Evolutionary conservation across 2,329 filamentous ascomycete species (phyloP).

Genomic region (Rutstroemia sp.): DNA sequence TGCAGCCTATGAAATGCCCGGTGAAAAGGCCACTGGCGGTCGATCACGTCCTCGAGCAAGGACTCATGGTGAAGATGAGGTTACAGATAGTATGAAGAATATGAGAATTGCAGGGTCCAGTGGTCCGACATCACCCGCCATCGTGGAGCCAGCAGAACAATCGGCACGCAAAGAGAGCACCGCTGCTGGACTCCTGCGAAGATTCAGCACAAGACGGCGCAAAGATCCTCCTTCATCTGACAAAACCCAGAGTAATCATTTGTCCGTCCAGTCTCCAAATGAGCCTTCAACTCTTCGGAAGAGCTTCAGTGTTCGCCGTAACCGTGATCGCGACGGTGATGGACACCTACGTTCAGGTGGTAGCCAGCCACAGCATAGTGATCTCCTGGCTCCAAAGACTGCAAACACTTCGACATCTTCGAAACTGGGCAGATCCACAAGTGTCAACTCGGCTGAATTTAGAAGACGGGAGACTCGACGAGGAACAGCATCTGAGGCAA

Average conservation of each 20-base stretch:
- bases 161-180: conserved; percentile 78
- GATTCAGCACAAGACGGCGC: conserved; percentile 82
- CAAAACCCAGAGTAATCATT: conserved; percentile 48
- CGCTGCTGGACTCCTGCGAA: conserved; percentile 73
- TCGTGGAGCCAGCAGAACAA: conserved; percentile 51
- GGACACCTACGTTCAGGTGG: conserved; percentile 47
- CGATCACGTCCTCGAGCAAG: conserved; percentile 77
- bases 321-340: conserved; percentile 42
- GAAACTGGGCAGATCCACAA: conserved; percentile 78
- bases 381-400: conserved; percentile 59
- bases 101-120: conserved; percentile 46
- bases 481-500: conserved; percentile 47
- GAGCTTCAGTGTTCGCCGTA: conserved; percentile 76
- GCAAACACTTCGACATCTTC: conserved; percentile 52
- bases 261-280: conserved; percentile 72
- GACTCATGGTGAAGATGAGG: conserved; percentile 92
- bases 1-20: conserved; percentile 77
- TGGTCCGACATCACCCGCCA: conserved; percentile 38
- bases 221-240: conserved; percentile 48
- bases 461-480: conserved; percentile 55
- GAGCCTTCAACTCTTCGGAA: conserved; percentile 66
- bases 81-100: conserved; percentile 64
- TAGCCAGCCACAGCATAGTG: conserved; percentile 66
- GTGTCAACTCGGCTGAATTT: conserved; percentile 82
- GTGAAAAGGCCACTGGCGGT: conserved; percentile 79